phyloP scores from a whole-genome alignment of 371 early-diverging fungal species.

The Mortierella sp. region DNA sequence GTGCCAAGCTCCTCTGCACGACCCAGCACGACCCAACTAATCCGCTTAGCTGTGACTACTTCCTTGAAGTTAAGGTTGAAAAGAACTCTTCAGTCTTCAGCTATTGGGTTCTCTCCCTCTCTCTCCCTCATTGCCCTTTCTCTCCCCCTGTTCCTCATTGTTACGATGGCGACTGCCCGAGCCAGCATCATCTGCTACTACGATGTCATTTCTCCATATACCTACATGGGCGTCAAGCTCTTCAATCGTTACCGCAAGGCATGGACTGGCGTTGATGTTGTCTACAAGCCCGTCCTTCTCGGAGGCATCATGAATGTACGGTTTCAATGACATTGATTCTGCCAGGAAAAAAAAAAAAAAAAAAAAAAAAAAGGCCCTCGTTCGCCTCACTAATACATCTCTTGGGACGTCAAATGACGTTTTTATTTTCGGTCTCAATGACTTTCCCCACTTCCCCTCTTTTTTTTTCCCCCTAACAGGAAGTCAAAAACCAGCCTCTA shows the following conservation, averaged over 20 bases:
- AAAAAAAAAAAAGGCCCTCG: too few relatives aligned
- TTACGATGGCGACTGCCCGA: slow-evolving; percentile 29
- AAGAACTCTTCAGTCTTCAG: too few relatives aligned
- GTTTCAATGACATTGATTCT: background rate
- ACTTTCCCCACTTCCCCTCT: too few relatives aligned
- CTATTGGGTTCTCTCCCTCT: too few relatives aligned
- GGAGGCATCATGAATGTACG: slow-evolving; percentile 47
- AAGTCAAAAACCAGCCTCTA: slow-evolving; percentile 32
- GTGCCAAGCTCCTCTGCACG: too few relatives aligned
- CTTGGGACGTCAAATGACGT: background rate
- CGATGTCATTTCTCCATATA: slow-evolving; percentile 48
- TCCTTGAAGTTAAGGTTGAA: too few relatives aligned
- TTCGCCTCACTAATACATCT: background rate
- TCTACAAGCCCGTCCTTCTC: slow-evolving; percentile 39
- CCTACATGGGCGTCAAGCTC: slow-evolving; percentile 43
- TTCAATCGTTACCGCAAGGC: slow-evolving; percentile 30
- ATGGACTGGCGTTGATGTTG: slow-evolving; percentile 40
- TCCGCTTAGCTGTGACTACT: too few relatives aligned
- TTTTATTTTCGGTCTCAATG: background rate
- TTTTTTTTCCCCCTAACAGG: slow-evolving; percentile 5
- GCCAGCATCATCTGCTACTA: slow-evolving; percentile 41
- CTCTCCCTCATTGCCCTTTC: too few relatives aligned
- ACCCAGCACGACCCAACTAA: too few relatives aligned
- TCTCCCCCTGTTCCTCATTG: too few relatives aligned
- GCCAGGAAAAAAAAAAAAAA: too few relatives aligned